Evolutionary conservation across 169 alveolate genomes (phyloP), one percentile per base, ranked within the genome.

Genomic region (Eimeria zaria): DNA sequence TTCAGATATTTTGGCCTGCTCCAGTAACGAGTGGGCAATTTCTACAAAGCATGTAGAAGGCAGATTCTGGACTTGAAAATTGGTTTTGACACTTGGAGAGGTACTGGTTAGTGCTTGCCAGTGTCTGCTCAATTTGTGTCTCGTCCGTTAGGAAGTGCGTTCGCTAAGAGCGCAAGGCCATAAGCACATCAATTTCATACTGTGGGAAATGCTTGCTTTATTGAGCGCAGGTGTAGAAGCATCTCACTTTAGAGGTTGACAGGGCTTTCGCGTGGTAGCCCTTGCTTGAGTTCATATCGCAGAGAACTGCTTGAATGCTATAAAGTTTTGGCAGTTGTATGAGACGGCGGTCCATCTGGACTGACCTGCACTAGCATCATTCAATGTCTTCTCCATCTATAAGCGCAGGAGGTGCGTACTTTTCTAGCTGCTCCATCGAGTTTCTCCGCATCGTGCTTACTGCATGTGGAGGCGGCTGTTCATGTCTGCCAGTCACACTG

Each of bases 361-460:
- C 22, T 18, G 24, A 36, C 33, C 4, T 11, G 80, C 12, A 30
- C 51, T 33, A 36, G 80, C 48, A 69, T 14, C 12, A 69, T 33
- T 36, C 48, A 46, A 2, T 33, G 3, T 36, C 44, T 27, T 1
- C 33, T 33, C 48, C 53, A 20, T 53, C 48, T 69, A 2, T n/a
- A 33, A 36, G 53, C 53, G 83, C 83, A 73, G 83, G 51, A 20
- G 83, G 83, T 73, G 55, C 8, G 83, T 73, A 20, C 22, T 73
- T 22, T 39, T 2, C 53, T 39, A 39, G 83, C 53, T 73, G 33
- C 51, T 36, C 53, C 53, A 6, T 20, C 7, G 80, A 51, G 30
- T n/a, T 69, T 36, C n/a, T n/a, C n/a, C n/a, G 55, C 33, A 22
- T 18, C 83, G 2, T 39, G 33, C 36, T 18, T 73, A 73, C 0